Evolutionary conservation across 768 basidiomycete species (phyloP), one percentile per base, ranked within the genome.

Genomic region (Suillus clintonianus): DNA sequence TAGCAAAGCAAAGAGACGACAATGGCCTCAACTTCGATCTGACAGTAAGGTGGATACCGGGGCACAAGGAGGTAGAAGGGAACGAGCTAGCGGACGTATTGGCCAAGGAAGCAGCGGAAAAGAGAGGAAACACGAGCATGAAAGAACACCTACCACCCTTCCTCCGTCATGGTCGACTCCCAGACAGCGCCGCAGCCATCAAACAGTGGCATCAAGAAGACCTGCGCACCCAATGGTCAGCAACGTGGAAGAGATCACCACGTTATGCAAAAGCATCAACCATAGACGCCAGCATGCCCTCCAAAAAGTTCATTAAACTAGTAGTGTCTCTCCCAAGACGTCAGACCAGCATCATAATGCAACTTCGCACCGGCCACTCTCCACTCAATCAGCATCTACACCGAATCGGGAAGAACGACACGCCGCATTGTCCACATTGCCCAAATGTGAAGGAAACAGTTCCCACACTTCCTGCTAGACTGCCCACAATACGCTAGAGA

Each of bases 321-420:
- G n/a, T n/a, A n/a, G n/a, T 0, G 58, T 64, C 9, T 32, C 42
- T 75, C 2, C 60, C 63, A 1, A 43, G 67, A 45, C 56, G 62
- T 24, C 59, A 72, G 2, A 62, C 69, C 11, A 69, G 71, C 45
- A 37, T 78, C 5, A 42, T 79, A 0, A 64, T 68, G 1, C 79
- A 79, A 59, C 69, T 80, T 17, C 41, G 70, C 1, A 74, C 74
- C 2, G 72, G 70, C 2, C 79, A 80, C 50, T 47, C 64, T 9
- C 71, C 73, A 0, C 70, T 80, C 0, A 68, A 72, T n/a, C 57
- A 69, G 13, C 69, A 79, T 64, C 74, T 80, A 0, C 66, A 76
- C 50, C 42, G 61, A 3, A 74, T 81, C 8, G 58, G 62, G 0
- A 65, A 64, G 22, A 63, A 53, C 0, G 70, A 75, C 15, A 64